Evolutionary conservation across 768 basidiomycete species (phyloP).

Genomic region (Rhizopogon vulgaris): DNA sequence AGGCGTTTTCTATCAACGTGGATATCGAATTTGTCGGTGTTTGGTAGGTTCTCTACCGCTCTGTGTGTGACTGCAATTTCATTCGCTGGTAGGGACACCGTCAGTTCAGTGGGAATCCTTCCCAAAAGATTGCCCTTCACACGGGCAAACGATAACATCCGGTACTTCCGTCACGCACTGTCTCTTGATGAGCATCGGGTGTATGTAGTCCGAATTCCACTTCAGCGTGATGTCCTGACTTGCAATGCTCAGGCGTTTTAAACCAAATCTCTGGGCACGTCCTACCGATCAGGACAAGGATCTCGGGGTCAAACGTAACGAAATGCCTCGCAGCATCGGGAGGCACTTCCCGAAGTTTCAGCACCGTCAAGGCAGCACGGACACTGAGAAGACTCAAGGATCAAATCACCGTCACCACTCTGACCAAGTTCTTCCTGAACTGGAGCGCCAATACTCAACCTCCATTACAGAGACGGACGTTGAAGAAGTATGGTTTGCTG

Average conservation of each 20-base stretch:
- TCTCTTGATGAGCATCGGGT: slow-evolving; percentile 66
- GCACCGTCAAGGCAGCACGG: neutral
- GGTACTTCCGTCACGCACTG: slow-evolving; percentile 64
- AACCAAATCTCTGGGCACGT: slow-evolving; percentile 32
- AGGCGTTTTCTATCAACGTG: slow-evolving; percentile 70
- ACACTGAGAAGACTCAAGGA: slow-evolving; percentile 1
- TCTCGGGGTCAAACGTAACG: slow-evolving; percentile 41
- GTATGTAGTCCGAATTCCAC: slow-evolving; percentile 9
- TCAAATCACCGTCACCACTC: slow-evolving; percentile 8
- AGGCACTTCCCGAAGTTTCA: slow-evolving; percentile 15
- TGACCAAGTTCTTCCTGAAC: slow-evolving; percentile 21
- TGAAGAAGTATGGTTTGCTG: slow-evolving; percentile 78
- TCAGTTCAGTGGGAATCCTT: slow-evolving; percentile 60
- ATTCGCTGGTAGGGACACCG: slow-evolving; percentile 58
- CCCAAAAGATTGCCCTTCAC: slow-evolving; percentile 65
- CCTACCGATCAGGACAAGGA: slow-evolving; percentile 35
- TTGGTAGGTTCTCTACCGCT: slow-evolving; percentile 39
- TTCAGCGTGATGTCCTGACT: slow-evolving; percentile 22
- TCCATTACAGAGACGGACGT: slow-evolving; percentile 46
- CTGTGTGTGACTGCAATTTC: neutral
- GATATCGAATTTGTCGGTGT: slow-evolving; percentile 71
- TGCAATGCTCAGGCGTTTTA: slow-evolving; percentile 27
- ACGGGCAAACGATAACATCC: slow-evolving; percentile 52
- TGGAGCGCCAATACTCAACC: slow-evolving; percentile 35
- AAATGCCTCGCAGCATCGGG: slow-evolving; percentile 37